Evolutionary conservation across 306 rosid genomes (phyloP), one percentile per base, ranked within the genome.

Genomic region (Senna tora): DNA sequence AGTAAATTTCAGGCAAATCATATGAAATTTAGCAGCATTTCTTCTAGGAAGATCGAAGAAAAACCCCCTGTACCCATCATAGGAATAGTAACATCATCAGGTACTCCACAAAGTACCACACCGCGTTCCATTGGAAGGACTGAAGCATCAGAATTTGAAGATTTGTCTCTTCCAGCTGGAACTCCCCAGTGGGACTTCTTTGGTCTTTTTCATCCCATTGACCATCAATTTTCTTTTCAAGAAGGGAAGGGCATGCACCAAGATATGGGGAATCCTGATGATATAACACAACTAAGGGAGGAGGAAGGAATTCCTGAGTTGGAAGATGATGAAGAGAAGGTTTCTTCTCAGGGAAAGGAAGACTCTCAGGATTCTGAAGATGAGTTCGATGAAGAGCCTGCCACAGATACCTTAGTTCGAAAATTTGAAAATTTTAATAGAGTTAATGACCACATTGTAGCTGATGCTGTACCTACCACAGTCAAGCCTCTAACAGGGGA

Each of bases 131-230:
- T 62, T 66, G 87, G 64, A 73, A 83, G 76, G 51, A 74, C 88
- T 33, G 89, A 81, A 61, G 70, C 67, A 21, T 71, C 76, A 32
- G 81, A 80, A 32, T 75, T 82, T 67, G 96, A 86, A 74, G 86
- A 76, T 81, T 81, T 88, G 82, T 80, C 91, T 21, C 73, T 74
- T 67, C 84, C 87, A 36, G 81, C 66, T 51, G 92, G 65, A 68
- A 75, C 87, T 78, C 84, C 75, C 20, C 87, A 84, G 3, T 90
- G 98, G 98, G 98, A 92, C 85, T 92, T 79, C 83, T 90, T 90
- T 72, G 96, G 87, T 33, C 82, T 89, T 73, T 86, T 88, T 74
- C 88, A 87, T 82, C 92, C 96, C 41, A 82, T 80, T 75, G 91
- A 92, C 69, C 79, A 84, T 79, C 89, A 93, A n/a, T 79, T 85